Base-by-base conservation (phyloP, 2,329 filamentous ascomycete genomes). In the Penicillium nordicum region DNA sequence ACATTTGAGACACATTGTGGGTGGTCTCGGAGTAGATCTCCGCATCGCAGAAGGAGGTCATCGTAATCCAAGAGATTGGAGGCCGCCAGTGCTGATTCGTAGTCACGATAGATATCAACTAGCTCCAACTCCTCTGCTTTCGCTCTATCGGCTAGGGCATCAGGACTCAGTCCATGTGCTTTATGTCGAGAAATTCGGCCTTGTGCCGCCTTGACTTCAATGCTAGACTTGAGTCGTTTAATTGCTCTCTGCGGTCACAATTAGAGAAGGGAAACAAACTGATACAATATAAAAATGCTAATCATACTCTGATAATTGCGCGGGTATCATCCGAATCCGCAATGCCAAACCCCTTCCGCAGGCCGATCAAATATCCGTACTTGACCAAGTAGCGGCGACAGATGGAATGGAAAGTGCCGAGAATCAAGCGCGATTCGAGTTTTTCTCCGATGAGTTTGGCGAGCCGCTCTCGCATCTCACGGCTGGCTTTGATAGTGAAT, bases 341-440 rank as follows among this genome's bases (percentile, higher is more conserved):
- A 69, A 99, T 96, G 25, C 88, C 89, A 75, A 97, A 99, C 53
- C 90, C 90, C 64, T 88, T 87, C 59, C 85, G 80, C 45, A 99
- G 78, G 12, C 89, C 91, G 67, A 97, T 94, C 58, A 88, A 80
- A 67, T 90, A 84, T 38, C 94, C 93, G 71, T 97, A 97, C 27
- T 84, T 83, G 40, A 87, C 84, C 16, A 99, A 79, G 69, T 96
- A 97, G 57, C 91, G 85, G 43, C 91, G 83, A 51, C 92, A 87
- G 63, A 99, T 92, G 46, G 92, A 96, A 76, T 99, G 93, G 65
- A 99, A 97, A 0, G 94, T 99, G 18, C 93, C 93, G 4, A 99
- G 79, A 32, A 97, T 83, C 61, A 99, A 80, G 66, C 86, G 89
- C 53, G 83, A 86, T 69, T 92, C 89, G 16, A 87, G 77, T 6